phyloP scores from a whole-genome alignment of 345 rosid genomes.

The Chamaenerion angustifolium region DNA sequence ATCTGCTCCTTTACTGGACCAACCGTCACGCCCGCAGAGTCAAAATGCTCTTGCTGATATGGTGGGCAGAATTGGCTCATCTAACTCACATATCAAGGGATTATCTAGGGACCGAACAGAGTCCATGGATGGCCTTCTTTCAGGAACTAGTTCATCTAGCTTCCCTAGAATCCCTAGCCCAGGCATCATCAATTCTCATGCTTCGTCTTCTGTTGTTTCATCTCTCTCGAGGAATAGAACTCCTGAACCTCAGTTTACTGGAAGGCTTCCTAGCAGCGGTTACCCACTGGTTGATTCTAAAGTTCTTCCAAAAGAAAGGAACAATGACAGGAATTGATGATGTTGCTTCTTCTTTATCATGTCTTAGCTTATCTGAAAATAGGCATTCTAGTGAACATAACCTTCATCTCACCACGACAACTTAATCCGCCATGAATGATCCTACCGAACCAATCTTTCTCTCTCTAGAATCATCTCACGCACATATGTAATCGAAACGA shows the following conservation, averaged over 20 bases:
- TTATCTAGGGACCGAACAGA: conserved; percentile 27
- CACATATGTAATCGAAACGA: too few relatives aligned
- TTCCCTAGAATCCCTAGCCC: conserved; percentile 22
- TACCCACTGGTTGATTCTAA: conserved; percentile 59
- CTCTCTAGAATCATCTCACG: too few relatives aligned
- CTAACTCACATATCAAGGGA: conserved; percentile 24
- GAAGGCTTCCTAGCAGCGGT: conserved; percentile 40
- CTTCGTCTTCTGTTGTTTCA: conserved; percentile 43
- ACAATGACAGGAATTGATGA: conserved; percentile 36
- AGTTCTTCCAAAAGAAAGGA: conserved; percentile 39
- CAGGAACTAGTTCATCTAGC: conserved; percentile 34
- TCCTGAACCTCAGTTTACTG: conserved; percentile 48
- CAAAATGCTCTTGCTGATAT: conserved; percentile 51
- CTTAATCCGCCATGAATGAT: too few relatives aligned
- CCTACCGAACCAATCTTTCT: too few relatives aligned
- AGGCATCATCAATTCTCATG: conserved; percentile 18
- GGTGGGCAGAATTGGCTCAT: conserved; percentile 23
- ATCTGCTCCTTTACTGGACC: conserved; percentile 37
- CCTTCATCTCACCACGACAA: conserved; percentile 15
- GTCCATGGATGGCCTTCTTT: conserved; percentile 27
- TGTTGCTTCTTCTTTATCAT: conserved; percentile 42
- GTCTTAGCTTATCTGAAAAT: conserved; percentile 34
- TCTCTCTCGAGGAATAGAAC: conserved; percentile 55
- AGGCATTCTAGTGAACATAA: conserved; percentile 29
- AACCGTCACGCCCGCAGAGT: conserved; percentile 52